Conservation (phyloP, 768 basidiomycete species). For the Macrolepiota dolichaula region DNA sequence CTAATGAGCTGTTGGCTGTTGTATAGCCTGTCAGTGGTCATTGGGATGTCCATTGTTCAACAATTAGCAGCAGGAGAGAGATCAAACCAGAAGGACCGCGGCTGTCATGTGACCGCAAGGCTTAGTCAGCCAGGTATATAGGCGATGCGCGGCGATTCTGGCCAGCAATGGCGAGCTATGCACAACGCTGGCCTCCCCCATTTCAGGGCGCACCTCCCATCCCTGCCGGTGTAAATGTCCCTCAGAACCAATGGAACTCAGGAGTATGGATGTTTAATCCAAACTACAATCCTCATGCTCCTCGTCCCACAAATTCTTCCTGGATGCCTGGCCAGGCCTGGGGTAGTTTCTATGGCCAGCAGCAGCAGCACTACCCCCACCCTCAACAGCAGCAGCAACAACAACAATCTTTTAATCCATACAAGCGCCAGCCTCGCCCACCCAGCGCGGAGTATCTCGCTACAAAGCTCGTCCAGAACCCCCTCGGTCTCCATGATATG, state of each 20-base stretch:
- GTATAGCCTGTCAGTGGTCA: constrained; percentile 17
- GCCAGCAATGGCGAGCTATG: constrained; percentile 2
- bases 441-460: constrained; percentile 67
- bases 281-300: constrained; percentile 27
- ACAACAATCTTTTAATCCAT: constrained; percentile 45
- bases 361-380: constrained; percentile 17
- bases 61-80: not conserved
- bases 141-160: not conserved
- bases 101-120: constrained; percentile 21
- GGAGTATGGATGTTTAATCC: constrained; percentile 55
- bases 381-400: constrained; percentile 23
- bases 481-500: constrained; percentile 64
- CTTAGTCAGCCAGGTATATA: not conserved
- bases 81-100: constrained; percentile 11
- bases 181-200: constrained; percentile 25
- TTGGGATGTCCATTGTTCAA: not conserved
- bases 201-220: constrained; percentile 53
- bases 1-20: constrained; percentile 41
- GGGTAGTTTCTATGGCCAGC: constrained; percentile 17
- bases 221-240: constrained; percentile 42
- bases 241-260: constrained; percentile 47
- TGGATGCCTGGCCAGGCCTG: constrained; percentile 43
- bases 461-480: constrained; percentile 55
- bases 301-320: constrained; percentile 19
- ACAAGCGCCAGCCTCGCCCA: constrained; percentile 58